Base-by-base conservation (phyloP, 2,329 filamentous ascomycete species). In the Ceratocystiopsis sp. region DNA sequence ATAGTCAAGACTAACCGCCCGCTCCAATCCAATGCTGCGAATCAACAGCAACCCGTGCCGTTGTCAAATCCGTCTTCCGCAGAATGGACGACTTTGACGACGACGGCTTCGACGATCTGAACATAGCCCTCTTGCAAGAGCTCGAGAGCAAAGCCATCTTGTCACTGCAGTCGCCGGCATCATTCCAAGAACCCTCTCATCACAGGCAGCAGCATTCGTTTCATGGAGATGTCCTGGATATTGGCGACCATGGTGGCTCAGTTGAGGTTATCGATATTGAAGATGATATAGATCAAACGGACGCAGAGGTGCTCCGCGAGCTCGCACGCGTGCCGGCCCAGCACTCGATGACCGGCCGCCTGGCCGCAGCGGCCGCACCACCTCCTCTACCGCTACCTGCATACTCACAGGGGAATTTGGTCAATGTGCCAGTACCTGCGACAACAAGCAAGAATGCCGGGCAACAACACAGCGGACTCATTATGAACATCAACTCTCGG, bases 101-200 rank as follows among this genome's bases (percentile, higher is more conserved):
- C 55, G 75, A 78, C 54, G 74, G 68, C 47, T 65, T 81, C 51
- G 74, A 80, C 55, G 65, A 69, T 36, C 60, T 80, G 37, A 71
- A 75, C 49, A 64, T 68, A 48, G 67, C 68, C 48, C 64, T 64
- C 39, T 61, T 80, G 4, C 65, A 73, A 51, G 73, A 78, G 54
- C 69, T 81, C 48, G 77, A 81, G 54, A 69, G 71, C 52, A 69
- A 59, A 21, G 54, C 60, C 2, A 49, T 60, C n/a, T 56, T 57
- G 37, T 55, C 59, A 15, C 56, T 57, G 19, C 54, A 55, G 21
- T 52, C 54, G 12, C 50, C 42, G 29, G 47, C 5, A 29, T 11
- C 25, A 8, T 29, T 29, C 25, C 25, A 29, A 6, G 7, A 49
- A 13, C 42, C 49, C 17, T 38, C 37, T 35, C 17, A 13, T 18